A percentile compares a stretch with the other conserved stretches of the same genome.
phyloP scores from a whole-genome alignment of 352 stramenopile genomes.

The Phytophthora constricta region DNA sequence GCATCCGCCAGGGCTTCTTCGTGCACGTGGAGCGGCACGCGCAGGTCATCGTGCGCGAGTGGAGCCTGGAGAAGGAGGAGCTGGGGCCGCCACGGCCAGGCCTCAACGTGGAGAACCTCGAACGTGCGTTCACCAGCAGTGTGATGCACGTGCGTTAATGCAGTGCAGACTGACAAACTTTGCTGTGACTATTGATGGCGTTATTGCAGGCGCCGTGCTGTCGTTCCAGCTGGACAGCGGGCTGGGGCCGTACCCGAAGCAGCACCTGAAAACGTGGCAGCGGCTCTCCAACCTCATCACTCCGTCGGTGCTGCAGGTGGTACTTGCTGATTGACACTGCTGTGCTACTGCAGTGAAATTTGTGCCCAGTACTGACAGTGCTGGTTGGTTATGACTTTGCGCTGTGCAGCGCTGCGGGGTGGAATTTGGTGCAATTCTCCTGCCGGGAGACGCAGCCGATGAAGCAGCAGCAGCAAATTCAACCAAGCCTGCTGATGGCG shows the following conservation, averaged over 20 bases:
- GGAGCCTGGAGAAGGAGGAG: slow-evolving; percentile 81
- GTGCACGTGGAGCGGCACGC: slow-evolving; percentile 60
- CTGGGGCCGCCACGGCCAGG: slow-evolving; percentile 56
- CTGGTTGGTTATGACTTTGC: background rate
- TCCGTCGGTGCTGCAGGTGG: slow-evolving; percentile 59
- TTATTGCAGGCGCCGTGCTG: slow-evolving; percentile 55
- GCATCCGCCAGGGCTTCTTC: slow-evolving; percentile 87
- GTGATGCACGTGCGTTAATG: too few relatives aligned
- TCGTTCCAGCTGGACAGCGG: slow-evolving; percentile 85
- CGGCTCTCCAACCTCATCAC: slow-evolving; percentile 78
- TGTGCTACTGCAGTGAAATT: background rate
- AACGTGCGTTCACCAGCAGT: slow-evolving; percentile 49
- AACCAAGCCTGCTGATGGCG: slow-evolving; percentile 19
- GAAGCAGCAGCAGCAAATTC: slow-evolving; percentile 34
- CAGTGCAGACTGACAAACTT: too few relatives aligned
- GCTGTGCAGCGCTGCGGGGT: slow-evolving; percentile 66
- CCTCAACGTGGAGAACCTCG: slow-evolving; percentile 74
- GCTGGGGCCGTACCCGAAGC: slow-evolving; percentile 79
- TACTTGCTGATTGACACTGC: background rate
- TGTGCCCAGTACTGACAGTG: background rate
- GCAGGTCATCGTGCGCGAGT: slow-evolving; percentile 80
- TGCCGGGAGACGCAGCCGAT: slow-evolving; percentile 70
- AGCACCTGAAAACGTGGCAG: slow-evolving; percentile 77
- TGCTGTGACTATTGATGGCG: slow-evolving; percentile 1
- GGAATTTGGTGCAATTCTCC: slow-evolving; percentile 64